phyloP scores from a whole-genome alignment of 179 eudicot genomes.

The Heliamphora pulchella region DNA sequence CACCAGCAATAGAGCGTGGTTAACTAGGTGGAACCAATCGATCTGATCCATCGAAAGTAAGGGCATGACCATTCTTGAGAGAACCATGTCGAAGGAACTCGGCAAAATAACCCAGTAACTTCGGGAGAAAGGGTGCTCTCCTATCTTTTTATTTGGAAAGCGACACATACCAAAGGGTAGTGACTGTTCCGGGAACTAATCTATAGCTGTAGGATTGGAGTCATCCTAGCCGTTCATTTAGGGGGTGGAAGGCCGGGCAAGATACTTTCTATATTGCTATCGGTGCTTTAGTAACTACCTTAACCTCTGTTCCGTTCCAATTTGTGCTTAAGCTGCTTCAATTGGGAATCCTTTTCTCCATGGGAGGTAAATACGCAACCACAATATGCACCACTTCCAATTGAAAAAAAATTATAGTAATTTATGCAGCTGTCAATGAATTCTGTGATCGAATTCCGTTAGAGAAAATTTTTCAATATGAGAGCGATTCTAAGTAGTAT shows the following conservation, averaged over 20 bases:
- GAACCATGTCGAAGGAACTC: conserved; percentile 16
- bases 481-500: no score
- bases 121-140: conserved; percentile 19
- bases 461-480: neutral
- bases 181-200: conserved; percentile 8
- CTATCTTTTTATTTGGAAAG: conserved; percentile 20
- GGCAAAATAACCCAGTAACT: conserved; percentile 16
- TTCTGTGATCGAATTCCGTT: conserved; percentile 15
- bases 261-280: no score
- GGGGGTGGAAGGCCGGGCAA: no score
- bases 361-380: neutral
- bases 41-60: no score
- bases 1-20: no score
- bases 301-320: no score
- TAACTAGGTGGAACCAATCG: no score
- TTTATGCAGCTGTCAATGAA: conserved; percentile 15
- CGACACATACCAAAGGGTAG: conserved; percentile 17
- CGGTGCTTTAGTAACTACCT: no score
- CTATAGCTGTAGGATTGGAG: no score
- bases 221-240: no score
- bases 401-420: conserved; percentile 11
- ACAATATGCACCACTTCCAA: conserved; percentile 7
- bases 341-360: no score
- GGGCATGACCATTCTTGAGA: neutral
- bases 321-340: no score